Percentiles rank a stretch among this genome's conserved stretches.
phyloP scores from a whole-genome alignment of 768 basidiomycete species.

The Pleurotus cornucopiae region DNA sequence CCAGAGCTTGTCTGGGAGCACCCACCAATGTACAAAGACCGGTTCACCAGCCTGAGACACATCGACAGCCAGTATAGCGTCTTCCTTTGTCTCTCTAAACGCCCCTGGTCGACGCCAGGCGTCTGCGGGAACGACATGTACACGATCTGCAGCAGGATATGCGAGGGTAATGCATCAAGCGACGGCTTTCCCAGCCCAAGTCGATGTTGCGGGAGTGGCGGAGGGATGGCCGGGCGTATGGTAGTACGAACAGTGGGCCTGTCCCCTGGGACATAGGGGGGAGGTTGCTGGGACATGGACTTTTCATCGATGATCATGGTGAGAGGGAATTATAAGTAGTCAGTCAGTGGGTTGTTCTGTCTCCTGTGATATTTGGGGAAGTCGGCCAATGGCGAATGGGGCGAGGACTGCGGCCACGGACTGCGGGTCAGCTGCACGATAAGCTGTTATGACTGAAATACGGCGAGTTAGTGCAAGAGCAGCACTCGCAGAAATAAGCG shows the following conservation, averaged over 20 bases:
- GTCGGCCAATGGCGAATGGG: not conserved
- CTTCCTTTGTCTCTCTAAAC: conserved; percentile 53
- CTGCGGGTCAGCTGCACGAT: not conserved
- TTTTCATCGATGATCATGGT: conserved; percentile 35
- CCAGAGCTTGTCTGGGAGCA: not conserved
- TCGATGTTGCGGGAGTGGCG: conserved; percentile 18
- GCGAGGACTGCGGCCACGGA: not conserved
- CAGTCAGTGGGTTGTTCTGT: conserved; percentile 1
- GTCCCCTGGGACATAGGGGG: conserved; percentile 18
- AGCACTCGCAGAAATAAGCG: no score
- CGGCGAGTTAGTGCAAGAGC: no score
- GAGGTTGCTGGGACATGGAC: conserved; percentile 20
- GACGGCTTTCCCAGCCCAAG: conserved; percentile 10
- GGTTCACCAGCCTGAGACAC: conserved; percentile 60
- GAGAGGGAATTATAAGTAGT: not conserved
- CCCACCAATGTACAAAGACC: conserved; percentile 64
- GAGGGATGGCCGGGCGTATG: conserved; percentile 15
- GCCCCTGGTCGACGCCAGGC: conserved; percentile 30
- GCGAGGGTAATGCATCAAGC: conserved; percentile 43
- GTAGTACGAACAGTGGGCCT: conserved; percentile 10
- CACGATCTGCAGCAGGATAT: conserved; percentile 68
- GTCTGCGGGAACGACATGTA: conserved; percentile 57
- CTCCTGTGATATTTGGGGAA: conserved; percentile 4
- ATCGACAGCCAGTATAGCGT: conserved; percentile 69
- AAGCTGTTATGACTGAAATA: no score